Base-by-base conservation (phyloP, 2,329 filamentous ascomycete genomes). In the Fusarium pseudocircinatum region DNA sequence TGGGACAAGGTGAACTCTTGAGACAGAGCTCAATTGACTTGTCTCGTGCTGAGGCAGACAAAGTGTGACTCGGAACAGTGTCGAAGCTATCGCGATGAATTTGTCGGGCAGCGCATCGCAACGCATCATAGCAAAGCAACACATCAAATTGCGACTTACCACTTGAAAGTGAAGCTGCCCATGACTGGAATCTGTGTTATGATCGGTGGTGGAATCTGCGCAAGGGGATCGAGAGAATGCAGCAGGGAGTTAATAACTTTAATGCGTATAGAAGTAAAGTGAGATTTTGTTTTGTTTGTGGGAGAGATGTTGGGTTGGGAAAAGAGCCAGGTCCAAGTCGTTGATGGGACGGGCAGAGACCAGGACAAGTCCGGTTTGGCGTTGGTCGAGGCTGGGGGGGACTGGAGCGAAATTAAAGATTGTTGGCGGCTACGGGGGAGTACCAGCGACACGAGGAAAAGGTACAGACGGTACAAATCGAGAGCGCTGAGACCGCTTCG, bases 81-180 rank as follows among this genome's bases (percentile, higher is more conserved):
- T 36, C 34, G 56, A 71, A 50, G 43, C 26, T 49, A 36, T 50
- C 40, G 43, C 47, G 49, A 56, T 36, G 57, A 15, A 26, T 47
- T 50, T 11, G 40, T 58, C 70, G 79, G 58, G 46, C 67, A 60
- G 66, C 66, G 69, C 68, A 69, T 72, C 18, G 36, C 37, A 57
- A 20, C 28, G 43, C 43, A 58, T 40, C 37, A 34, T 39, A 50
- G 30, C 28, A 44, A 34, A 24, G 24, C 36, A 57, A 37, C 28
- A 28, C 32, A 44, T 59, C 37, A 58, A 61, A 69, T 62, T 70
- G 63, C 42, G 44, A 81, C 90, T 84, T 84, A 93, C 91, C 91
- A 93, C 82, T 88, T 91, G 85, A 93, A 93, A 57, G 90, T 90
- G 80, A 90, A 92, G 84, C 85, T 91, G 78, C 89, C 90, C 90